Base-by-base conservation (phyloP, 352 stramenopile species). In the Saprolegnia diclina region DNA sequence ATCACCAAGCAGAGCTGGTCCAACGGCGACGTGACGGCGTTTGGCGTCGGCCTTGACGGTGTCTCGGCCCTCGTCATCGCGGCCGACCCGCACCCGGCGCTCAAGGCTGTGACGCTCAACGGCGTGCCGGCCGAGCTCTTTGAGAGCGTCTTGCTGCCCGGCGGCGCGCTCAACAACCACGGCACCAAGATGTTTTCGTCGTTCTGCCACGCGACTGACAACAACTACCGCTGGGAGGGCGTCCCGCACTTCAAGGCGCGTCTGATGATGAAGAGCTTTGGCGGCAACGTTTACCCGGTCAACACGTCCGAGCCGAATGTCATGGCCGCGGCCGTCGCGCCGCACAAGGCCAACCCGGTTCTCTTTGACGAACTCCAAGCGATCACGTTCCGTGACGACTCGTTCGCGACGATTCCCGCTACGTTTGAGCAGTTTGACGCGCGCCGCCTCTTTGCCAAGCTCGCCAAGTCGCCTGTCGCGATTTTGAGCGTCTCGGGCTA, bases 221-320 rank as follows among this genome's bases (percentile, higher is more conserved):
- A 76, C 18, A 84, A 93, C 72, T 81, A 85, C 53, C 83, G 83
- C 22, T 93, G 85, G 85, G 73, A 79, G 65, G 67, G 76, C 13
- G 90, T 93, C 71, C 85, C 85, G 14, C 80, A 79, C 37, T 76
- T 93, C 54, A 90, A 91, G 74, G 75, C 83, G 45, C 79, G 85
- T 16, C 73, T 91, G 18, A 93, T 93, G 85, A 87, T 93, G 74
- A 90, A 89, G 56, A 76, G 90, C 72, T 93, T 93, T 73, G 85
- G 85, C 56, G 85, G 85, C 24, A 83, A 87, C 67, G 79, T 93
- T n/a, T 90, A 90, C 74, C 76, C 76, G n/a, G 85, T 93, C 64
- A 79, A 93, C 65, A 76, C 87, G 42, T 77, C 89, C 71, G 73
- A 79, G 13, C 76, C 78, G 7, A 87, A 90, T 71, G 62, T 48